Base-by-base conservation (phyloP, 73 alveolate species). In the Blepharisma stoltei region DNA sequence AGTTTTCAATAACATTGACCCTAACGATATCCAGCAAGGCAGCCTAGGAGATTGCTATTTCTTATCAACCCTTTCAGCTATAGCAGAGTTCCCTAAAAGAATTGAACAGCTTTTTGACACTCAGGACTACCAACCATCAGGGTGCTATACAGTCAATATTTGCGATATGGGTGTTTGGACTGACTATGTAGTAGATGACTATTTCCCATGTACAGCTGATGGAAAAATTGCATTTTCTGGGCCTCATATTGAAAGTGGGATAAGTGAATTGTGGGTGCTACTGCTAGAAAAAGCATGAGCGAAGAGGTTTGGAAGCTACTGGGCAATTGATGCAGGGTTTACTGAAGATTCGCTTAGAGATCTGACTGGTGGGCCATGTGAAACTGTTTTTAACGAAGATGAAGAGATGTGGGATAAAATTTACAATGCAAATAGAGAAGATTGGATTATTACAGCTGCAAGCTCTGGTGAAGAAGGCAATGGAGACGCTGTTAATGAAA, bases 351-450 rank as follows among this genome's bases (percentile, higher is more conserved):
- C 90, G 4, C 70, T 96, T 6, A 84, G 95, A 70, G 98, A 94
- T 82, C 68, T 96, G 80, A 94, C 99, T 6, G 98, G 98, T 65
- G 98, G 97, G 41, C 98, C 99, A 20, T 85, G 94, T 9, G 87
- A 86, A 54, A 88, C 86, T 49, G 86, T 96, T 65, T 91, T 88
- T 77, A 88, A 85, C 70, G 96, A 94, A 54, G 93, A 93, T 52
- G 93, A 95, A 60, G 88, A 53, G 4, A 9, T 69, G 70, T 88
- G 94, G 88, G 91, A 90, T 11, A 81, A 67, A 37, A 76, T 95
- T 53, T 75, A 80, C 27, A 86, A 81, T 65, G 96, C 94, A 14
- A 86, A 86, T 45, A 54, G 85, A 68, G 67, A 90, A 47, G 78
- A 90, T 75, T 90, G 84, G 89, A 83, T 88, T 50, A 89, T 96